Evolutionary conservation across 306 rosid genomes (phyloP), one percentile per base, ranked within the genome.

Genomic region (Lupinus albus): DNA sequence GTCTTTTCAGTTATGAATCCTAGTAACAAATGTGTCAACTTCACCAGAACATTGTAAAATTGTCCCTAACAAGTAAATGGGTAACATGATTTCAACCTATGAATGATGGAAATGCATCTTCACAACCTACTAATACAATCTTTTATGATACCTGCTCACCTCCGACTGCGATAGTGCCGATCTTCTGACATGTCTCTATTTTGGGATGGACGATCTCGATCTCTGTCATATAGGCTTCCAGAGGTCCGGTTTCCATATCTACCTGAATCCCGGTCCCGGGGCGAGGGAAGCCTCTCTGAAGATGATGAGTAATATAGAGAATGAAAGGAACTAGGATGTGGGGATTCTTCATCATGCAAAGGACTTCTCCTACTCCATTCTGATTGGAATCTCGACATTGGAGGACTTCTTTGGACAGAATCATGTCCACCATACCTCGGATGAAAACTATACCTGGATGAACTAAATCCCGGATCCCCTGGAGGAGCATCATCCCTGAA

Each of bases 401-500:
- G 17, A 48, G 87, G 81, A 72, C 80, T 79, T 59, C 82, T 76
- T n/a, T 80, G 53, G n/a, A 32, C 62, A 15, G 79, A 57, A 41
- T 86, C 94, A 30, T 77, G 70, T 47, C 76, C 59, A 46, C 80
- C 82, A 72, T 82, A 90, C 72, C 91, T 81, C 4, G 97, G 89
- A 39, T 82, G 80, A 72, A 79, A 83, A 73, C 86, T 84, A 73
- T 74, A 79, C 44, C 0, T 38, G 32, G 86, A 61, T 21, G 93
- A 79, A 72, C 68, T 53, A 64, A 64, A 69, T 18, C 83, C 87
- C 1, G 86, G 81, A 56, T 86, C 97, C 62, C 88, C 89, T 13
- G 95, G 96, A 12, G 99, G 97, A 44, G 86, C 86, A 20, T 90
- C 96, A 13, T 94, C 92, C 82, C 85, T 64, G 28, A 36, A 78